Evolutionary conservation across 306 rosid genomes (phyloP).

Genomic region (Cucurbita moschata): DNA sequence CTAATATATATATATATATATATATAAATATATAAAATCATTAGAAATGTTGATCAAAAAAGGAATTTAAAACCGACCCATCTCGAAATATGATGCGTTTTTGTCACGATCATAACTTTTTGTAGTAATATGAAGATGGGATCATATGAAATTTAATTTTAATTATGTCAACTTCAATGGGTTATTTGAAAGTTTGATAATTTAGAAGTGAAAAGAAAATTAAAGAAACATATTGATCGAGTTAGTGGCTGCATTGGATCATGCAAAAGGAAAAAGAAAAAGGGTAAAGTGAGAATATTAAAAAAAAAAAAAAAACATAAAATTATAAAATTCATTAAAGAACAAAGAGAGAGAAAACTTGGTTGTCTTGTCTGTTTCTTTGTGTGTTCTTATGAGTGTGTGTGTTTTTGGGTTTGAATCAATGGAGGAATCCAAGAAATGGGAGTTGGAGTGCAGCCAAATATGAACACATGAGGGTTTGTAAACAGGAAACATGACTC

Average conservation of each 20-base stretch:
- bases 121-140: background rate
- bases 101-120: background rate
- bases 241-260: background rate
- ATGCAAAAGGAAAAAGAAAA: constrained; percentile 1
- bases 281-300: background rate
- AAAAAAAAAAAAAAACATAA: background rate
- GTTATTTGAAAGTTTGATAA: background rate
- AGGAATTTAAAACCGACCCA: background rate
- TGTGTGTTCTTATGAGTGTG: background rate
- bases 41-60: background rate
- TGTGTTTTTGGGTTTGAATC: background rate
- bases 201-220: background rate
- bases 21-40: background rate
- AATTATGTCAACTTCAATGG: background rate
- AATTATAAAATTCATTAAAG: background rate
- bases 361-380: background rate
- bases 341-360: background rate
- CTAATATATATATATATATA: background rate
- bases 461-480: constrained; percentile 5
- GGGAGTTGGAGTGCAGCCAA: background rate
- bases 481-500: constrained; percentile 2
- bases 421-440: constrained; percentile 6
- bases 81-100: background rate
- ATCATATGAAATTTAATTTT: background rate
- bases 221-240: background rate